phyloP scores from a whole-genome alignment of 1,139 yeast species.

The Hyphopichia buzzinii region DNA sequence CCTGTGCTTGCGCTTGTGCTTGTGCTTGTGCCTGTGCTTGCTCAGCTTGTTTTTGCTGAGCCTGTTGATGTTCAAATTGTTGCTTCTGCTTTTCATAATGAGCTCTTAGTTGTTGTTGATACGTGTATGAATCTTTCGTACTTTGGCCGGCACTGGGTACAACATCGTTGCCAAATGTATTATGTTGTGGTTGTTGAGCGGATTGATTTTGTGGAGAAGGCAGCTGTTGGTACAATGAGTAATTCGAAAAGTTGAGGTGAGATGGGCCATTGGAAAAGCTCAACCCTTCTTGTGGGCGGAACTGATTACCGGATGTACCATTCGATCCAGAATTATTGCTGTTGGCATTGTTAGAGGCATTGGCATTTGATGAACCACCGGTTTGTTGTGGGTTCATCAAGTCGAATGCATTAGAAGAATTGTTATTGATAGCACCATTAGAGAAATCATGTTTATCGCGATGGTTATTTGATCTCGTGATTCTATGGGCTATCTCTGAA shows the following conservation, averaged over 20 bases:
- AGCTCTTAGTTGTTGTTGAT: constrained; percentile 26
- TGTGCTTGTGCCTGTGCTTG: constrained; percentile 12
- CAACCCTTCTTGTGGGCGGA: constrained; percentile 31
- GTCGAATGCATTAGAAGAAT: constrained; percentile 16
- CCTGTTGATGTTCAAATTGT: constrained; percentile 13
- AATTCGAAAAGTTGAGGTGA: constrained; percentile 13
- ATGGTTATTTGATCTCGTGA: constrained; percentile 2
- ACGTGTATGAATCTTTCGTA: constrained; percentile 16
- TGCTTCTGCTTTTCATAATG: constrained; percentile 28
- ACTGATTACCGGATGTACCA: constrained; percentile 20
- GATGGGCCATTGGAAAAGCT: constrained; percentile 20
- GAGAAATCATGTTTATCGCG: constrained; percentile 6
- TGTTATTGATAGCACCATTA: constrained; percentile 1
- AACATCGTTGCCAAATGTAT: background rate
- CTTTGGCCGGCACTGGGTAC: constrained; percentile 1
- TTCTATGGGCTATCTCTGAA: constrained; percentile 1
- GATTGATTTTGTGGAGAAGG: constrained; percentile 7
- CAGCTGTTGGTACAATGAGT: constrained; percentile 15
- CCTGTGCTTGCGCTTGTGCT: constrained; percentile 10
- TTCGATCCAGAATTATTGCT: constrained; percentile 7
- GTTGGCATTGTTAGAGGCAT: constrained; percentile 5
- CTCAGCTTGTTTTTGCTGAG: constrained; percentile 9
- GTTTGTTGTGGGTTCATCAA: constrained; percentile 22
- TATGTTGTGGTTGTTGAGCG: background rate
- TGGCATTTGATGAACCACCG: background rate